Conservation (phyloP, 2,329 filamentous ascomycete species). For the Atkinsonella texensis region DNA sequence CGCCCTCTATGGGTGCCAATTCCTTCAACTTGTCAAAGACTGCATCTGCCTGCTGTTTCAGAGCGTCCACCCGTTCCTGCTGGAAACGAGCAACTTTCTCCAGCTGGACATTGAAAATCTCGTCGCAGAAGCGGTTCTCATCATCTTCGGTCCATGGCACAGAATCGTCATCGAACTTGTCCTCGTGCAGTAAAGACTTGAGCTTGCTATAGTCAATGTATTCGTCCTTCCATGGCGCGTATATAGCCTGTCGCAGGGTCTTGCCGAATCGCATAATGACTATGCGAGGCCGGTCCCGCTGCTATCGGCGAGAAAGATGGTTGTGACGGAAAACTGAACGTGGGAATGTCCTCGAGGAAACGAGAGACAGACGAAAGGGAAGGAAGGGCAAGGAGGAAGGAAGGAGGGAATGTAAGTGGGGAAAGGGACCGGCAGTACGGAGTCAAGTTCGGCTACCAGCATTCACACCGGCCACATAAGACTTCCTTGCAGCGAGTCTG, state of each 20-base stretch:
- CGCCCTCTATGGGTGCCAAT: slow-evolving; percentile 45
- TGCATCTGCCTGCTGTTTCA: slow-evolving; percentile 42
- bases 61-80: slow-evolving; percentile 53
- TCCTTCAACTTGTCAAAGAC: slow-evolving; percentile 65
- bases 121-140: slow-evolving; percentile 86
- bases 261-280: slow-evolving; percentile 77
- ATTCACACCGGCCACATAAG: background rate
- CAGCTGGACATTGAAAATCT: slow-evolving; percentile 86
- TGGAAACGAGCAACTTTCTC: slow-evolving; percentile 93
- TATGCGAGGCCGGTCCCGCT: background rate
- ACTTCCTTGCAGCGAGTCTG: too few relatives aligned
- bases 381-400: background rate
- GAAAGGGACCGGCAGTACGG: background rate
- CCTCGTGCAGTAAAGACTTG: slow-evolving; percentile 77
- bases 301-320: background rate
- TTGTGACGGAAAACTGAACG: too few relatives aligned
- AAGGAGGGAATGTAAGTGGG: background rate
- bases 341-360: background rate
- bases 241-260: slow-evolving; percentile 68
- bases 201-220: slow-evolving; percentile 96
- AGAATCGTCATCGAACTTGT: slow-evolving; percentile 47
- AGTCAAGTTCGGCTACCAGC: background rate
- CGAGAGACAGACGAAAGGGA: background rate
- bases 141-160: slow-evolving; percentile 83
- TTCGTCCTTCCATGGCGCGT: slow-evolving; percentile 79